phyloP scores from a whole-genome alignment of 2,329 filamentous ascomycete genomes.

The Ophiostoma quercus region DNA sequence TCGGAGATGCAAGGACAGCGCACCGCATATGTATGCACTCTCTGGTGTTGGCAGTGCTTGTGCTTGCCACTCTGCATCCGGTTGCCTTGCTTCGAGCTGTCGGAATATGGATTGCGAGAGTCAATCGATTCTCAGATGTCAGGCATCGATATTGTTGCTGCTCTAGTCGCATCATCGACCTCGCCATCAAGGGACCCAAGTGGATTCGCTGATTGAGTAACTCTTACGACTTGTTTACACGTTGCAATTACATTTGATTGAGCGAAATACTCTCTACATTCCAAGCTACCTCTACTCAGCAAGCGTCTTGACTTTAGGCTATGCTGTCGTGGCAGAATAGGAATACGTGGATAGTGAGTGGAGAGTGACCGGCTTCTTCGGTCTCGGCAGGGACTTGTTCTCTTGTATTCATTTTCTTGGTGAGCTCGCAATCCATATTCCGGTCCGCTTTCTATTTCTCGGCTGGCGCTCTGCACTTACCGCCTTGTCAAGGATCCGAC shows the following conservation, averaged over 20 bases:
- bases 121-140: neutral
- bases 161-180: no score
- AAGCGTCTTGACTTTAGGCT: constrained; percentile 3
- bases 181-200: neutral
- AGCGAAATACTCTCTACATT: neutral
- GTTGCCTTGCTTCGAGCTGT: neutral
- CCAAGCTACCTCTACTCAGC: neutral
- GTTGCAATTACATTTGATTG: neutral
- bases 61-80: neutral
- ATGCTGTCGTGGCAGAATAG: neutral
- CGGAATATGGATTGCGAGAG: neutral
- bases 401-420: neutral
- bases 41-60: neutral
- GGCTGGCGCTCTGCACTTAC: constrained; percentile 9
- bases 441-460: neutral
- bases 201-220: neutral
- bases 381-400: neutral
- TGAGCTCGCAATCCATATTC: neutral
- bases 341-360: constrained; percentile 8
- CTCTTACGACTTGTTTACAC: neutral
- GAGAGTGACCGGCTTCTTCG: neutral
- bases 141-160: no score
- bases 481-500: neutral
- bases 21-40: neutral
- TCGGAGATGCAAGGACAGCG: neutral